Evolutionary conservation across 129 eudicot species (phyloP), one percentile per base, ranked within the genome.

Genomic region (Glebionis coronaria): DNA sequence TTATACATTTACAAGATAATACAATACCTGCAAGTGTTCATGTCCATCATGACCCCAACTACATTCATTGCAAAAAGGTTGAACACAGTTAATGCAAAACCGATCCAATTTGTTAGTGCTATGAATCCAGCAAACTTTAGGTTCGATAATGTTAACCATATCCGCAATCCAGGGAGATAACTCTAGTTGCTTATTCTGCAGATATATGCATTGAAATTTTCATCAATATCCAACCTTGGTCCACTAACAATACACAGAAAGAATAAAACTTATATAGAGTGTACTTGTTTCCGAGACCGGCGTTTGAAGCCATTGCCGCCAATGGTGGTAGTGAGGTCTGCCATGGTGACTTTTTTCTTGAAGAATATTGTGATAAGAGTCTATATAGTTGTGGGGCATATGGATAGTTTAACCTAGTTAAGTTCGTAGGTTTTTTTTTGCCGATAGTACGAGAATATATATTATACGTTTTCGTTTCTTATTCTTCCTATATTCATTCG

Each of bases 91-190:
- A 3, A 78, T 78, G 51, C 87, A 82, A 62, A 82, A 82, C 5
- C 80, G 78, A 82, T 82, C 83, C 65, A 73, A 59, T 15, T 69
- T 75, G 54, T 74, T 51, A 20, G 21, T 55, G 8, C 56, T 61
- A 62, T 78, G 87, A 61, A 23, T 62, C 19, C 25, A 31, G 68
- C 87, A 82, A 9, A 58, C 57, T 31, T 71, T 62, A 18, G 71
- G 79, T 21, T 65, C 69, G 55, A 42, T 38, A 12, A 49, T 63
- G 3, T 73, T 47, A 47, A 72, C 74, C 83, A 82, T 65, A 70
- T 74, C 56, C 61, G 40, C 50, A 25, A 82, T 62, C 87, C 87
- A 82, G 38, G 54, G 66, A 10, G 83, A 83, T 52, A 82, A 81
- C 51, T 45, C 69, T 20, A 19, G 56, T 6, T 61, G 10, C 19